Evolutionary conservation across 2,329 filamentous ascomycete species (phyloP).

Genomic region (Fusarium nanum): DNA sequence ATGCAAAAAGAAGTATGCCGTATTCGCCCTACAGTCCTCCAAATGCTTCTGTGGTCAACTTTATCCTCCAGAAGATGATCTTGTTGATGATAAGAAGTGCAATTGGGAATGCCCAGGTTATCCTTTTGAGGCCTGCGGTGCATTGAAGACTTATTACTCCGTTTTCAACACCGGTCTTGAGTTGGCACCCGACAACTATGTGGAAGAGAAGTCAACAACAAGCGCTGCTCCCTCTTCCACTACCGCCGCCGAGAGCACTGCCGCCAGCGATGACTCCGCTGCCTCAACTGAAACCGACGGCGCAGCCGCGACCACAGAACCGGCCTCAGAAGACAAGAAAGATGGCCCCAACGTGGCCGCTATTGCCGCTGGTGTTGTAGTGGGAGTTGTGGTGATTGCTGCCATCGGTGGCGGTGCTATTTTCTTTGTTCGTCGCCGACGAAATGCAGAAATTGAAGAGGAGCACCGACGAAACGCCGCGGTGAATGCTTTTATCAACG

Average conservation of each 20-base stretch:
- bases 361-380: conserved; percentile 88
- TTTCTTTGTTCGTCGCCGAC: conserved; percentile 80
- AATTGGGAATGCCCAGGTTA: conserved; percentile 74
- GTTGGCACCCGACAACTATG: conserved; percentile 50
- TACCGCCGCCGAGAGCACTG: conserved; percentile 37
- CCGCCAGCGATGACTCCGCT: conserved; percentile 11
- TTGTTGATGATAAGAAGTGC: conserved; percentile 71
- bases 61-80: conserved; percentile 68
- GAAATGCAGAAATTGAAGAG: conserved; percentile 82
- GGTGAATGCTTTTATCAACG: conserved; percentile 79
- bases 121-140: conserved; percentile 68
- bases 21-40: conserved; percentile 72
- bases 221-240: conserved; percentile 45
- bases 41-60: conserved; percentile 79
- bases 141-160: conserved; percentile 53
- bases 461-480: conserved; percentile 86
- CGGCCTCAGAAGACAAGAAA: conserved; percentile 18
- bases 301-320: not conserved
- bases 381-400: conserved; percentile 78
- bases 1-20: conserved; percentile 61
- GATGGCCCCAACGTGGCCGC: conserved; percentile 77
- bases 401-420: conserved; percentile 75
- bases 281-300: conserved; percentile 33
- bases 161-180: conserved; percentile 64
- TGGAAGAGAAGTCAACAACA: conserved; percentile 10